phyloP scores from a whole-genome alignment of 2,329 filamentous ascomycete species.

The Thielaviopsis ethacetica region DNA sequence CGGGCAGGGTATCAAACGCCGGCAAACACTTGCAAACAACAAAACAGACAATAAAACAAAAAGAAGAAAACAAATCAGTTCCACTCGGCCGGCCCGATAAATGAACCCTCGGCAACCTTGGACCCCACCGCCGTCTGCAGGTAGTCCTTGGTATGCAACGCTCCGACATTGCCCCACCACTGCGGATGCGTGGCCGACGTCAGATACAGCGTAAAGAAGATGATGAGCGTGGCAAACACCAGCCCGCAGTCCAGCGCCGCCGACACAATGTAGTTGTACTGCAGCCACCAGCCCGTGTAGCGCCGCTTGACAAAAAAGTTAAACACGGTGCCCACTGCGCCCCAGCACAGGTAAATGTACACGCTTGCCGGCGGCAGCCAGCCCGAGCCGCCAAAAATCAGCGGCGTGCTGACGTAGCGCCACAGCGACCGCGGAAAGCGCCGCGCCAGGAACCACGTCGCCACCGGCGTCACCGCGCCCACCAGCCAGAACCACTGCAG shows the following conservation, averaged over 20 bases:
- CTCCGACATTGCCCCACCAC: constrained; percentile 46
- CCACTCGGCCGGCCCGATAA: constrained; percentile 35
- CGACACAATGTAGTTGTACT: constrained; percentile 62
- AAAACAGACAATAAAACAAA: neutral
- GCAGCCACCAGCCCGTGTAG: constrained; percentile 58
- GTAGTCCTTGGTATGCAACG: constrained; percentile 31
- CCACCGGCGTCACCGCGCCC: constrained; percentile 43
- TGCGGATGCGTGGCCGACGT: constrained; percentile 35
- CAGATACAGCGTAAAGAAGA: constrained; percentile 52
- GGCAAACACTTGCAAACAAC: neutral
- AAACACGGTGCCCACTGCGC: constrained; percentile 48
- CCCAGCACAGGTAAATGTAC: constrained; percentile 58
- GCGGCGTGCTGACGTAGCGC: constrained; percentile 50
- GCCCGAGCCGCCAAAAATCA: constrained; percentile 50
- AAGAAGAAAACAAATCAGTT: constrained; percentile 17
- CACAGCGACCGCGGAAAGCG: constrained; percentile 43
- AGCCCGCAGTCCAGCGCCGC: constrained; percentile 55
- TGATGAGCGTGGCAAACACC: constrained; percentile 47
- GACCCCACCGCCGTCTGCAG: constrained; percentile 26
- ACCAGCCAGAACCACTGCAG: constrained; percentile 59
- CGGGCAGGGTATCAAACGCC: neutral
- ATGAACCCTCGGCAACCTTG: constrained; percentile 26
- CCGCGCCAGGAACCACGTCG: constrained; percentile 47
- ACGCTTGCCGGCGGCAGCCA: constrained; percentile 53
- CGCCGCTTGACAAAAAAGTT: constrained; percentile 50